phyloP scores from a whole-genome alignment of 495 filamentous ascomycete genomes.

The Aspergillus biplanus region DNA sequence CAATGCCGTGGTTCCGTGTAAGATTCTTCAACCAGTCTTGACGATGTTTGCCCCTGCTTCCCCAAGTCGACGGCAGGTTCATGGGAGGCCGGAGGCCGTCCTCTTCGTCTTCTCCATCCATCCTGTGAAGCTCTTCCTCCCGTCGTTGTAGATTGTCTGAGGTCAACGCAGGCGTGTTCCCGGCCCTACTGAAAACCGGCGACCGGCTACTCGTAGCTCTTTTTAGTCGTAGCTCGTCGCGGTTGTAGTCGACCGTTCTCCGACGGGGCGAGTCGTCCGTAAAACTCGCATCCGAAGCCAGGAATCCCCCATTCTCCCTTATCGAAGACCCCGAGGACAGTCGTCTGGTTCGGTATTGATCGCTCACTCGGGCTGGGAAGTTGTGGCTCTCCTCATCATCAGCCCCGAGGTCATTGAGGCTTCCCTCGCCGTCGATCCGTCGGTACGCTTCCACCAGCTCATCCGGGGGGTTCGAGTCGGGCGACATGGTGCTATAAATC shows the following conservation, averaged over 20 bases:
- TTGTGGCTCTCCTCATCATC: constrained; percentile 28
- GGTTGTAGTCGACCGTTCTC: constrained; percentile 40
- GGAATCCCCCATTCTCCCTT: constrained; percentile 25
- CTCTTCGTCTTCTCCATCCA: constrained; percentile 34
- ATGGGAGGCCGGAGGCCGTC: constrained; percentile 52
- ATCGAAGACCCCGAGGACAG: constrained; percentile 32
- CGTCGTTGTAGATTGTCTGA: constrained; percentile 53
- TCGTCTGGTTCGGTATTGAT: constrained; percentile 26
- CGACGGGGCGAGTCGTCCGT: constrained; percentile 37
- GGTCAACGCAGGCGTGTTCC: constrained; percentile 38
- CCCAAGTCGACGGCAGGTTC: constrained; percentile 63
- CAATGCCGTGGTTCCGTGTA: constrained; percentile 30
- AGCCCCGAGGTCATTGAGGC: constrained; percentile 39
- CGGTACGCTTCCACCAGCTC: constrained; percentile 50
- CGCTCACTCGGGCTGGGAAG: constrained; percentile 24
- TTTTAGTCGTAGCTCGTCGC: constrained; percentile 50
- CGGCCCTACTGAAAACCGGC: constrained; percentile 52
- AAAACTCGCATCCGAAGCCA: constrained; percentile 32
- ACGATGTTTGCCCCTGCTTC: constrained; percentile 51
- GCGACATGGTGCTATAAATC: constrained; percentile 18
- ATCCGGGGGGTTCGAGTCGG: constrained; percentile 46
- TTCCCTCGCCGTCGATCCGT: constrained; percentile 48
- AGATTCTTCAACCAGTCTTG: constrained; percentile 58
- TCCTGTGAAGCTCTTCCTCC: constrained; percentile 34
- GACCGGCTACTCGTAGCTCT: constrained; percentile 47